Evolutionary conservation across 352 stramenopile species (phyloP).

Genomic region (Phytophthora tubulina): DNA sequence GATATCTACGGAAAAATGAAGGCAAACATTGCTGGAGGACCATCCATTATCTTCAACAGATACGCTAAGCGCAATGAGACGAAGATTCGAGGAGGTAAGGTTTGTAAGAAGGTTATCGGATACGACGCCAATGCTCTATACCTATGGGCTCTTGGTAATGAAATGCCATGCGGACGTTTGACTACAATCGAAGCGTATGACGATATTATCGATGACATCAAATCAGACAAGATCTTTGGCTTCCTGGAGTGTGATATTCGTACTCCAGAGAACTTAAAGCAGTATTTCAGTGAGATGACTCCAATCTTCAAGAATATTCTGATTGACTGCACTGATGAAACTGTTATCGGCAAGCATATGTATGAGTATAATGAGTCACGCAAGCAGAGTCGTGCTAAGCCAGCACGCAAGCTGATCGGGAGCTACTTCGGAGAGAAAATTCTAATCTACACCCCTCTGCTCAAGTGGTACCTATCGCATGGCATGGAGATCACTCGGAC

Average conservation of each 20-base stretch:
- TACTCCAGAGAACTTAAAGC: not conserved
- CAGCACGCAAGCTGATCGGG: not conserved
- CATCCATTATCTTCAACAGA: no score
- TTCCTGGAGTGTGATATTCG: conserved; percentile 5
- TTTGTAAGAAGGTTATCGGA: no score
- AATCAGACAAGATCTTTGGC: not conserved
- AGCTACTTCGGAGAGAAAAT: conserved; percentile 6
- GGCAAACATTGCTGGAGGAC: not conserved
- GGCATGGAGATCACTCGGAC: no score
- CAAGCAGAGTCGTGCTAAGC: no score
- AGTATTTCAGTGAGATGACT: conserved; percentile 6
- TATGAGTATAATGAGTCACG: no score
- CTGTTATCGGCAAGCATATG: no score
- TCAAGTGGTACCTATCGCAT: no score
- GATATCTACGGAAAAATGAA: not conserved
- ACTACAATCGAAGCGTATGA: conserved; percentile 7
- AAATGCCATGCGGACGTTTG: conserved; percentile 14
- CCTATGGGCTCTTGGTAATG: conserved; percentile 7
- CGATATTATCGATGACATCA: no score
- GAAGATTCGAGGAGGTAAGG: no score
- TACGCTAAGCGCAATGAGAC: no score
- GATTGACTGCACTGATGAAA: no score
- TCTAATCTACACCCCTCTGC: conserved; percentile 1
- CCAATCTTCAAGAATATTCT: conserved; percentile 1
- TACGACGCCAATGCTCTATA: no score